Conservation (phyloP, 2,329 filamentous ascomycete species). For the Anthostomella pinea region DNA sequence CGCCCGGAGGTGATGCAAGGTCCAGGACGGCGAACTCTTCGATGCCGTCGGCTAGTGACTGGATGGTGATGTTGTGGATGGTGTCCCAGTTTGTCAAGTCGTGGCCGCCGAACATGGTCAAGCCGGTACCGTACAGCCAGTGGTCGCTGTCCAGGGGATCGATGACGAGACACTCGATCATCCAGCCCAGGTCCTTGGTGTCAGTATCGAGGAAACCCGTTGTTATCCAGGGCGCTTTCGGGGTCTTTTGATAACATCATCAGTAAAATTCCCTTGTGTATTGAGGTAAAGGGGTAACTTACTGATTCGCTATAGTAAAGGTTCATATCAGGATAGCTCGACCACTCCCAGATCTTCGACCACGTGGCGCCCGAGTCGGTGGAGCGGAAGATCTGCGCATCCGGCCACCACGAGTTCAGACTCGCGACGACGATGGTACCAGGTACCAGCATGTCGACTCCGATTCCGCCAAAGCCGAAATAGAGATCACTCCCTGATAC, state of each 20-base stretch:
- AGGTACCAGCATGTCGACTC: conserved; percentile 50
- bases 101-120: conserved; percentile 52
- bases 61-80: conserved; percentile 45
- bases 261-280: conserved; percentile 3
- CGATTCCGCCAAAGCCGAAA: conserved; percentile 56
- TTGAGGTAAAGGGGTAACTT: conserved; percentile 8
- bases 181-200: conserved; percentile 55
- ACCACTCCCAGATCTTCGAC: conserved; percentile 53
- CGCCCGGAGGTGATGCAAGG: conserved; percentile 47
- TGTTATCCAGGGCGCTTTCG: conserved; percentile 53
- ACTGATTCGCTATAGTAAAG: conserved; percentile 46
- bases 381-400: conserved; percentile 54
- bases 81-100: conserved; percentile 56
- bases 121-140: conserved; percentile 59
- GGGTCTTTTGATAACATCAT: conserved; percentile 23
- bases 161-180: conserved; percentile 58
- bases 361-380: conserved; percentile 53
- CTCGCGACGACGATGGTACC: conserved; percentile 56
- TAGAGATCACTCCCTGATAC: conserved; percentile 44
- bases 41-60: conserved; percentile 52
- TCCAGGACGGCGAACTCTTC: conserved; percentile 52
- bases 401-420: conserved; percentile 59
- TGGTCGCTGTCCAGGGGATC: conserved; percentile 58
- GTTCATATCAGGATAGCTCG: conserved; percentile 42
- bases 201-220: conserved; percentile 46